Percentiles rank a stretch among this genome's conserved stretches.
Evolutionary conservation across 2,329 filamentous ascomycete species (phyloP).

Genomic region (Simplicillium sp.): DNA sequence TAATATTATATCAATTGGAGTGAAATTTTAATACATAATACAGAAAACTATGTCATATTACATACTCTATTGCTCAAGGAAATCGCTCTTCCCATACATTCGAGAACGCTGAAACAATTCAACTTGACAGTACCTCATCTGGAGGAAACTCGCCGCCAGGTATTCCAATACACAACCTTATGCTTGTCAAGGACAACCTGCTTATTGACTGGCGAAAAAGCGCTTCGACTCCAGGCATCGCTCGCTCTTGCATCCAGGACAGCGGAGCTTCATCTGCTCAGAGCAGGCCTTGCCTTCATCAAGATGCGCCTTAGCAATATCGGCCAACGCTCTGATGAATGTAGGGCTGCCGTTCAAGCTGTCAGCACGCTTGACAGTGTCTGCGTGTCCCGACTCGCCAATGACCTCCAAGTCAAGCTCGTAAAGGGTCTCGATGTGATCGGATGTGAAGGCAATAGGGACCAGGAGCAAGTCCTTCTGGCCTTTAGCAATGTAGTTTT

Average conservation of each 20-base stretch:
- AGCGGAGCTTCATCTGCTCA: conserved; percentile 79
- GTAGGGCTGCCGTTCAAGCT: conserved; percentile 84
- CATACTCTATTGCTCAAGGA: too few relatives aligned
- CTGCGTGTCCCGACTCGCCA: conserved; percentile 67
- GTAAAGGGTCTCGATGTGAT: conserved; percentile 95
- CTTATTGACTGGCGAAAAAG: conserved; percentile 44
- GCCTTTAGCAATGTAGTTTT: conserved; percentile 81
- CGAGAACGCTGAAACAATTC: too few relatives aligned
- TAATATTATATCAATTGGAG: too few relatives aligned
- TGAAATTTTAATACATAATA: too few relatives aligned
- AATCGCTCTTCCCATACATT: too few relatives aligned
- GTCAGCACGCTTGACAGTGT: conserved; percentile 81
- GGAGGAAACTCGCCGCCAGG: too few relatives aligned
- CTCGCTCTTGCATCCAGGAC: conserved; percentile 87
- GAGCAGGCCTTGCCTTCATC: conserved; percentile 60
- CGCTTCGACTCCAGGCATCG: conserved; percentile 71
- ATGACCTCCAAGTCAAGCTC: conserved; percentile 95
- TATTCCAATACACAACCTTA: too few relatives aligned
- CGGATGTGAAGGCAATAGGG: conserved; percentile 96
- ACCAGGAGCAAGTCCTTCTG: conserved; percentile 87
- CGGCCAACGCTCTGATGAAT: conserved; percentile 83
- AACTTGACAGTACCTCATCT: too few relatives aligned
- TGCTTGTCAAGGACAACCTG: neutral
- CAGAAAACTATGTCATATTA: too few relatives aligned
- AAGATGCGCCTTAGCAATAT: conserved; percentile 76